Evolutionary conservation across 2,329 filamentous ascomycete genomes (phyloP).

Genomic region (Diaporthe sp.): DNA sequence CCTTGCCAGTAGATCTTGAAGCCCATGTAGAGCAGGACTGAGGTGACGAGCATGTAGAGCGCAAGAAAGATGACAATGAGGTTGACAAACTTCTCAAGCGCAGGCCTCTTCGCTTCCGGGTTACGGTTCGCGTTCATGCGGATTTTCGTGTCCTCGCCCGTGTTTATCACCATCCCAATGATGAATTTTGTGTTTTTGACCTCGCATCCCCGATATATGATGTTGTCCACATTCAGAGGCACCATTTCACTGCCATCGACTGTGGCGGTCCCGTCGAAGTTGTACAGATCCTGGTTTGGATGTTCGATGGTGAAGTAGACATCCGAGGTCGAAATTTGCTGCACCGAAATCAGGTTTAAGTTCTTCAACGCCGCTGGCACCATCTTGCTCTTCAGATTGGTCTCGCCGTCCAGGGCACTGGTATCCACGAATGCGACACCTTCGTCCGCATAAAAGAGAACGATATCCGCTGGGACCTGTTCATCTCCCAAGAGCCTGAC

Average conservation of each 20-base stretch:
- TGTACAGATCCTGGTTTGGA: slow-evolving; percentile 81
- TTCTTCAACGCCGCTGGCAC: slow-evolving; percentile 64
- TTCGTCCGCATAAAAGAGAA: slow-evolving; percentile 80
- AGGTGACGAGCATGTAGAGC: slow-evolving; percentile 79
- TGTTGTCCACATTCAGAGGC: slow-evolving; percentile 82
- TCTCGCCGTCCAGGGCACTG: slow-evolving; percentile 86
- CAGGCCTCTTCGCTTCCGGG: slow-evolving; percentile 79
- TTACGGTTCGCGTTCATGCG: slow-evolving; percentile 89
- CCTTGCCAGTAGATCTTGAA: slow-evolving; percentile 83
- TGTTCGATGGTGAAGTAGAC: slow-evolving; percentile 81
- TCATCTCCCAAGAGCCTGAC: slow-evolving; percentile 73
- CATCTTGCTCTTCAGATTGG: slow-evolving; percentile 83
- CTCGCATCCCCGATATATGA: slow-evolving; percentile 88
- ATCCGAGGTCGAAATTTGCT: slow-evolving; percentile 61
- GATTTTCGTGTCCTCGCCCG: slow-evolving; percentile 86
- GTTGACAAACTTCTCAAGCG: slow-evolving; percentile 78
- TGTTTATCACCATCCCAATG: slow-evolving; percentile 86
- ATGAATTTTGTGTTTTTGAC: slow-evolving; percentile 81
- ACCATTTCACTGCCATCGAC: slow-evolving; percentile 69
- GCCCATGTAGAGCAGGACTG: slow-evolving; percentile 78
- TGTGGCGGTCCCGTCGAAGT: slow-evolving; percentile 76
- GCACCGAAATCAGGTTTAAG: slow-evolving; percentile 65
- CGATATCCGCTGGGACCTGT: slow-evolving; percentile 82
- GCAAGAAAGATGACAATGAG: slow-evolving; percentile 83
- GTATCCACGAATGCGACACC: slow-evolving; percentile 86